Evolutionary conservation across 805 yeast species (phyloP).

Genomic region (Grigorovia jiainica): DNA sequence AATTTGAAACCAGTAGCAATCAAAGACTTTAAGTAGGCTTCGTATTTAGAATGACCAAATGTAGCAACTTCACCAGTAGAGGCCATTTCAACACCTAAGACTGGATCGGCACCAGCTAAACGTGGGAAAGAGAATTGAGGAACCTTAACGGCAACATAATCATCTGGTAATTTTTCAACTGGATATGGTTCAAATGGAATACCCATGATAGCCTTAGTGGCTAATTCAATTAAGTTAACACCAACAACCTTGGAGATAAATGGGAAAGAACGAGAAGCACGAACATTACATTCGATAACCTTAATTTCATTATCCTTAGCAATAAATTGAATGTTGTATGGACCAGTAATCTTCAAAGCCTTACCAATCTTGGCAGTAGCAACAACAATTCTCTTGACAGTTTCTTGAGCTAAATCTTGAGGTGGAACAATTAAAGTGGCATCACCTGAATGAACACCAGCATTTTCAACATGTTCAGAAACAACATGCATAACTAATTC

Average conservation of each 20-base stretch:
- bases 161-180: constrained; percentile 76
- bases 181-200: constrained; percentile 86
- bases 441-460: constrained; percentile 99
- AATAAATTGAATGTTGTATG: constrained; percentile 92
- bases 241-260: constrained; percentile 96
- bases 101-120: constrained; percentile 95
- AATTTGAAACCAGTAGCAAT: constrained; percentile 90
- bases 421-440: constrained; percentile 97
- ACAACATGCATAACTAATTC: constrained; percentile 93
- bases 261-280: constrained; percentile 99
- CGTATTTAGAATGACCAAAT: constrained; percentile 92
- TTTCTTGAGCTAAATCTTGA: constrained; percentile 86
- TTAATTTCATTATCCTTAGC: constrained; percentile 92
- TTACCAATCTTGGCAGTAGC: constrained; percentile 95
- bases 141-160: constrained; percentile 91
- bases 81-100: constrained; percentile 97
- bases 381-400: constrained; percentile 81
- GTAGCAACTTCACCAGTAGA: constrained; percentile 98
- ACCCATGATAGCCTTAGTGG: constrained; percentile 91
- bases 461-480: constrained; percentile 97
- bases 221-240: constrained; percentile 92
- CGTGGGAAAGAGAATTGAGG: constrained; percentile 97
- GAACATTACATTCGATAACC: constrained; percentile 96
- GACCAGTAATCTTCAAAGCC: constrained; percentile 94
- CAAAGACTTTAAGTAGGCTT: constrained; percentile 91